phyloP scores from a whole-genome alignment of 1,139 yeast species.

The Kodamaea plutei region DNA sequence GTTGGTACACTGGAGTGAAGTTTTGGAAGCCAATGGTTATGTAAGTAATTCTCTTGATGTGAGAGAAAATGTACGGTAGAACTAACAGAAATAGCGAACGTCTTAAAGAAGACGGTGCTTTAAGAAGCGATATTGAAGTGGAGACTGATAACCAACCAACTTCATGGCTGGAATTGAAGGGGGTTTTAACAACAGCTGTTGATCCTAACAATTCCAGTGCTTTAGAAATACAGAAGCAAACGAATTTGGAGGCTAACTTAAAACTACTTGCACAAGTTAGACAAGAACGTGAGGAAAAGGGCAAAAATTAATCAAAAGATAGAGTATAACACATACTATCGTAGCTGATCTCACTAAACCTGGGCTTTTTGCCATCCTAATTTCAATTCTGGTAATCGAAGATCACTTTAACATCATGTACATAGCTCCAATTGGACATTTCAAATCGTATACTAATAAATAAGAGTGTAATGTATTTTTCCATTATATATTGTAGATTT shows the following conservation, averaged over 20 bases:
- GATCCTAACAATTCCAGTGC: conserved; percentile 10
- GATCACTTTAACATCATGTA: too few relatives aligned
- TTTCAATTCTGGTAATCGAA: too few relatives aligned
- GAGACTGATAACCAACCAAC: conserved; percentile 41
- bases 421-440: too few relatives aligned
- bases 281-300: too few relatives aligned
- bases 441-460: too few relatives aligned
- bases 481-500: too few relatives aligned
- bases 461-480: too few relatives aligned
- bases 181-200: conserved; percentile 17
- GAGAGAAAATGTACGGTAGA: too few relatives aligned
- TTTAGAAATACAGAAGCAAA: conserved; percentile 7
- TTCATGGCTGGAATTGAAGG: conserved; percentile 37
- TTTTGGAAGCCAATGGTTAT: conserved; percentile 74
- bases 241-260: conserved; percentile 8
- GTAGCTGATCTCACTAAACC: too few relatives aligned
- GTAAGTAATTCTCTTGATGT: conserved; percentile 45
- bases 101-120: conserved; percentile 61
- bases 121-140: conserved; percentile 54
- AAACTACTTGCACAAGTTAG: conserved; percentile 6
- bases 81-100: conserved; percentile 46
- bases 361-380: too few relatives aligned
- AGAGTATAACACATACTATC: too few relatives aligned
- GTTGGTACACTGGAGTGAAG: conserved; percentile 53
- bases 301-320: too few relatives aligned